Conservation (phyloP, 2,329 filamentous ascomycete species). For the Fusarium chaquense region DNA sequence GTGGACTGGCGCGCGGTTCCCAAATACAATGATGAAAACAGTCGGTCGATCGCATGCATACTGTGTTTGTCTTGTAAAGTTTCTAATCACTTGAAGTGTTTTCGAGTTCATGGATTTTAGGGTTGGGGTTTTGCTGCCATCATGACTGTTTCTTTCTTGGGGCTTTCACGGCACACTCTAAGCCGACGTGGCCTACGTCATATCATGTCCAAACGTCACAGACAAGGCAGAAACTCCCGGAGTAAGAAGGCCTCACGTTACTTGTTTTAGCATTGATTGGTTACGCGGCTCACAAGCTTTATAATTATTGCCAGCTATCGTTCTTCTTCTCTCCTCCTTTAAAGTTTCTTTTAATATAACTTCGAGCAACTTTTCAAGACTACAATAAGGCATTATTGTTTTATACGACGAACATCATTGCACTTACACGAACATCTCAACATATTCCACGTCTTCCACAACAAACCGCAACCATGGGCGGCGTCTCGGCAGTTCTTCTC, state of each 20-base stretch:
- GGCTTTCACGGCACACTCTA: slow-evolving; percentile 22
- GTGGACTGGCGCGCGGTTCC: slow-evolving; percentile 11
- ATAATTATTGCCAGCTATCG: not conserved
- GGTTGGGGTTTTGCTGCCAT: not conserved
- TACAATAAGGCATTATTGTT: not conserved
- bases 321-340: not conserved
- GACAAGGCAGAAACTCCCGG: slow-evolving; percentile 4
- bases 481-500: slow-evolving; percentile 61
- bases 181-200: slow-evolving; percentile 33
- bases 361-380: not conserved
- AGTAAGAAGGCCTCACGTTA: slow-evolving; percentile 23
- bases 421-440: not conserved
- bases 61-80: not conserved
- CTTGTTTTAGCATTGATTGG: slow-evolving; percentile 15
- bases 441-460: not conserved
- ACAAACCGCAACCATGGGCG: slow-evolving; percentile 59
- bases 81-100: not conserved
- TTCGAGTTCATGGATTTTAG: not conserved
- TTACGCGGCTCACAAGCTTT: slow-evolving; percentile 21
- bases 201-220: slow-evolving; percentile 10
- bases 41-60: not conserved
- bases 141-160: slow-evolving; percentile 7
- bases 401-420: not conserved
- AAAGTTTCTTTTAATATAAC: not conserved
- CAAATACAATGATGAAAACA: not conserved